Percentiles rank a stretch among this genome's conserved stretches.
phyloP scores from a whole-genome alignment of 2,329 filamentous ascomycete genomes.

The Hymenoscyphus occultus region DNA sequence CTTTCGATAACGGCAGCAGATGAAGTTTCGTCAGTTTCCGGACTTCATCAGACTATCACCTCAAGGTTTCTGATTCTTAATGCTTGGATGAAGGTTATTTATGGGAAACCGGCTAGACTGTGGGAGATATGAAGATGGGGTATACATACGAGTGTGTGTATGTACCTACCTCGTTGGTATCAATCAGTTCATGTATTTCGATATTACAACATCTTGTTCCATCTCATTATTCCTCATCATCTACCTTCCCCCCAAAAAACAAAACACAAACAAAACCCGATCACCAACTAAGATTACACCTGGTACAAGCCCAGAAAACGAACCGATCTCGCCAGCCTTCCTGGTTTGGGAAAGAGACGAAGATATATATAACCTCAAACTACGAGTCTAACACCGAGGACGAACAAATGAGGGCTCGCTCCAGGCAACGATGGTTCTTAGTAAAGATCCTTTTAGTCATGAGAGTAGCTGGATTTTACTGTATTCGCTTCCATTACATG shows the following conservation, averaged over 20 bases:
- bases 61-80: no score
- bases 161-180: not conserved
- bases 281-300: not conserved
- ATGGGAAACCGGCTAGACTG: no score
- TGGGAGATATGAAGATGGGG: no score
- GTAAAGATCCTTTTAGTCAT: conserved; percentile 26
- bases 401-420: not conserved
- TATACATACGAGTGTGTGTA: not conserved
- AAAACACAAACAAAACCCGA: not conserved
- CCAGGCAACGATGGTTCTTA: not conserved
- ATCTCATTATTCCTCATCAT: not conserved
- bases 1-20: no score
- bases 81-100: no score
- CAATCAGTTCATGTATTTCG: not conserved
- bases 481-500: conserved; percentile 38
- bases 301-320: not conserved
- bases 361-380: not conserved
- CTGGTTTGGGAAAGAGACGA: not conserved
- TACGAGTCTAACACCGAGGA: not conserved
- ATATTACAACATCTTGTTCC: not conserved
- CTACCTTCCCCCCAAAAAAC: not conserved
- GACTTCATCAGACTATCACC: no score
- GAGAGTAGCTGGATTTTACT: conserved; percentile 35
- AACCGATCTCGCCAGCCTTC: not conserved
- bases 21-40: no score